Evolutionary conservation across 768 basidiomycete genomes (phyloP), one percentile per base, ranked within the genome.

Genomic region (Suillus americanus): DNA sequence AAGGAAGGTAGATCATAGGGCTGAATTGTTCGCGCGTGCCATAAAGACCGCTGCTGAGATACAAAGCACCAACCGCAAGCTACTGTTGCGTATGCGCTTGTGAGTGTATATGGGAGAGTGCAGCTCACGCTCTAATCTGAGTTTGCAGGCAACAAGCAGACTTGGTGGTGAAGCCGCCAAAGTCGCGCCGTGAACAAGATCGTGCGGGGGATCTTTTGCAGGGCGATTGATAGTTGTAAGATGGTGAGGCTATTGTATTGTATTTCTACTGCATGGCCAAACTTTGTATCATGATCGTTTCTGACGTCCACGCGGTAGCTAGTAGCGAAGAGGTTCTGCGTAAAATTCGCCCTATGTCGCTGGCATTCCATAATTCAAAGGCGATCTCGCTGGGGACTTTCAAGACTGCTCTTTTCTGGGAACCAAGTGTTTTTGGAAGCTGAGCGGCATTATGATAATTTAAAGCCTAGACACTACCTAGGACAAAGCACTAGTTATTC

Each of bases 41-140:
- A 83, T 95, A 69, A 85, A 89, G 74, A 83, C 86, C 0, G 94
- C 91, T 3, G 78, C 80, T 35, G 86, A 89, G 23, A 92, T 92
- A 63, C 86, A 90, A 71, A 79, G 84, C 13, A 82, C 88, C 41
- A 94, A 94, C 67, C 80, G 88, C 65, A 94, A 93, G 74, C 77
- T 95, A 23, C 75, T 95, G n/a, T 76, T 95, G 62, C 83, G 94
- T 30, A 91, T 96, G 89, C 82, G 86, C 67, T 74, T 97, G 94
- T 95, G 68, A 73, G 92, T 80, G 37, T 25, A 30, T 10, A 18
- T 43, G 9, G 40, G 41, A 18, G 20, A 50, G 7, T 50, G 28
- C 16, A 10, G n/a, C 50, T 51, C 23, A 48, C 28, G 30, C 62
- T 43, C 56, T 37, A 10, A 25, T 28, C 33, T 51, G 35, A 33